phyloP scores from a whole-genome alignment of 768 basidiomycete species.

The Aureoboletus auriporus region DNA sequence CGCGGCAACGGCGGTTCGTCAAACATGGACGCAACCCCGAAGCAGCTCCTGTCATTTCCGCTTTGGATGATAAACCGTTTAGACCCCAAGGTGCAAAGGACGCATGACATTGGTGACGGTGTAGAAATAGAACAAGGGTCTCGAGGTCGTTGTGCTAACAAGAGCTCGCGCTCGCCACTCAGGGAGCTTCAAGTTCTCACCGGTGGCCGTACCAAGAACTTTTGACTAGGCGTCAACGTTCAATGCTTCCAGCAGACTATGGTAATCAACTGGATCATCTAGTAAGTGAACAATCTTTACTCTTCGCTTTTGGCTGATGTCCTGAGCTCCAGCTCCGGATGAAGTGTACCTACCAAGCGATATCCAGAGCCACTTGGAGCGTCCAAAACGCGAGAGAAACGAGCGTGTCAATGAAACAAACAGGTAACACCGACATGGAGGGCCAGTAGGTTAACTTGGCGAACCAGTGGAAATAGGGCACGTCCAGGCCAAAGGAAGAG shows the following conservation, averaged over 20 bases:
- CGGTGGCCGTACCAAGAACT: slow-evolving; percentile 55
- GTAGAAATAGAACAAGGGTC: slow-evolving; percentile 39
- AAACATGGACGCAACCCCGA: slow-evolving; percentile 52
- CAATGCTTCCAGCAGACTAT: slow-evolving; percentile 71
- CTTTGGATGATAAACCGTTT: slow-evolving; percentile 49
- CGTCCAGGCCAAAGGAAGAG: no score
- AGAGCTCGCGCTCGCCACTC: slow-evolving; percentile 29
- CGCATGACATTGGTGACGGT: slow-evolving; percentile 51
- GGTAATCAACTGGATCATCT: slow-evolving; percentile 64
- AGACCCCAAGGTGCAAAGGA: slow-evolving; percentile 45
- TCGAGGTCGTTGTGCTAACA: neutral
- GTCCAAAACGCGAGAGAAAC: no score
- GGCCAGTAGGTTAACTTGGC: no score
- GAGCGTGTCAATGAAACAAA: no score
- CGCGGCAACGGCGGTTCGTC: no score
- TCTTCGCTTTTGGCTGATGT: no score
- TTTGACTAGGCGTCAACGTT: slow-evolving; percentile 50
- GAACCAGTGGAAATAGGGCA: no score
- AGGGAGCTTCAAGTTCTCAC: slow-evolving; percentile 55
- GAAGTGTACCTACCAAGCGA: no score
- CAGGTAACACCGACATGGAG: no score
- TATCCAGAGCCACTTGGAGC: no score
- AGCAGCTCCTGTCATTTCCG: slow-evolving; percentile 58
- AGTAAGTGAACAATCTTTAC: no score
- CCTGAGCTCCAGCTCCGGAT: no score